These are phyloP conservation scores for Helianthus annuus DNA, from an alignment of 129 eudicot genomes.

Conservation along the genomic window HanXRQr2.0-SUNRISE NC_035449.2:129209873-129210372, in stretches of 20 bases:
- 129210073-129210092: slow-evolving; percentile 58
- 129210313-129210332: too few relatives aligned
- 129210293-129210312: too few relatives aligned
- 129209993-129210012: background rate
- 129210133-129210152: slow-evolving; percentile 32
- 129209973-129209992: background rate
- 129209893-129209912: background rate
- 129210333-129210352: too few relatives aligned
- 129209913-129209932: background rate
- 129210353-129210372: too few relatives aligned
- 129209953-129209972: slow-evolving; percentile 1
- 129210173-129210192: slow-evolving; percentile 36
- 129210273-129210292: too few relatives aligned
- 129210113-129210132: slow-evolving; percentile 33
- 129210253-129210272: background rate
- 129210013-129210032: background rate
- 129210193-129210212: slow-evolving; percentile 37
- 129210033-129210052: slow-evolving; percentile 86
- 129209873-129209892: too few relatives aligned
- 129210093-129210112: slow-evolving; percentile 42
- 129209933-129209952: background rate
- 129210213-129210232: slow-evolving; percentile 48
- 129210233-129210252: slow-evolving; percentile 38
- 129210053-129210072: slow-evolving; percentile 76
- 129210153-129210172: slow-evolving; percentile 21